Evolutionary conservation across 805 yeast species (phyloP).

Genomic region (Starmerella floricola): DNA sequence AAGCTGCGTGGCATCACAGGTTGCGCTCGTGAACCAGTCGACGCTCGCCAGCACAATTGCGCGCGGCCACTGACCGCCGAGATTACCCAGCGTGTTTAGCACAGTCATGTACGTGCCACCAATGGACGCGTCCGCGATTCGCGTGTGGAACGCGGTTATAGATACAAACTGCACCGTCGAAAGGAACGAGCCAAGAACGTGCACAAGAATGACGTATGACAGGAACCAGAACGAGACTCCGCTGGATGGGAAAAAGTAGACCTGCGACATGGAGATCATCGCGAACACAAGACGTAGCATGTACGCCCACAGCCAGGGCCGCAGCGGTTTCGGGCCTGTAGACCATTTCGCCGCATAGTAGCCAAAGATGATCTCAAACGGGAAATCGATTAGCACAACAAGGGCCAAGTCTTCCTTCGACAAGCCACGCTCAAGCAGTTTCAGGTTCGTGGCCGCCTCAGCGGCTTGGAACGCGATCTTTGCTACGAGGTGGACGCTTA

Average conservation of each 20-base stretch:
- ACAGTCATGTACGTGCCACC: constrained; percentile 99
- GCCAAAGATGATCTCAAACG: constrained; percentile 89
- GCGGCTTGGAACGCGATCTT: constrained; percentile 92
- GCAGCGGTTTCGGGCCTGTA: constrained; percentile 50
- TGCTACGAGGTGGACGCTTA: constrained; percentile 61
- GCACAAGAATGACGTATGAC: constrained; percentile 64
- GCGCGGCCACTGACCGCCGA: constrained; percentile 98
- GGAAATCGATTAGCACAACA: constrained; percentile 87
- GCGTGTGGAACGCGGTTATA: constrained; percentile 86
- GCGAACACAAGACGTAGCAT: constrained; percentile 74
- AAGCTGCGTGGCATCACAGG: constrained; percentile 34
- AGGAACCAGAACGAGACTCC: constrained; percentile 47
- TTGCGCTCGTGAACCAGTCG: constrained; percentile 59
- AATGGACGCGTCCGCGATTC: constrained; percentile 85
- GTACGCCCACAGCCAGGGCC: constrained; percentile 85
- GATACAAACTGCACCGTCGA: constrained; percentile 91
- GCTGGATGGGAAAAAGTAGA: constrained; percentile 54
- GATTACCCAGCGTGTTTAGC: constrained; percentile 75
- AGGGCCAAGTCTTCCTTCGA: constrained; percentile 88
- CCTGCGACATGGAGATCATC: constrained; percentile 56
- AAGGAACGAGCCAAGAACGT: constrained; percentile 80
- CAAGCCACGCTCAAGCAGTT: constrained; percentile 79
- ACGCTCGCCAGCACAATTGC: constrained; percentile 67
- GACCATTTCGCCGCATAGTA: constrained; percentile 95
- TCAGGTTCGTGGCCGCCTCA: constrained; percentile 89